Evolutionary conservation across 2,329 filamentous ascomycete genomes (phyloP).

Genomic region (Macrophomina tecta): DNA sequence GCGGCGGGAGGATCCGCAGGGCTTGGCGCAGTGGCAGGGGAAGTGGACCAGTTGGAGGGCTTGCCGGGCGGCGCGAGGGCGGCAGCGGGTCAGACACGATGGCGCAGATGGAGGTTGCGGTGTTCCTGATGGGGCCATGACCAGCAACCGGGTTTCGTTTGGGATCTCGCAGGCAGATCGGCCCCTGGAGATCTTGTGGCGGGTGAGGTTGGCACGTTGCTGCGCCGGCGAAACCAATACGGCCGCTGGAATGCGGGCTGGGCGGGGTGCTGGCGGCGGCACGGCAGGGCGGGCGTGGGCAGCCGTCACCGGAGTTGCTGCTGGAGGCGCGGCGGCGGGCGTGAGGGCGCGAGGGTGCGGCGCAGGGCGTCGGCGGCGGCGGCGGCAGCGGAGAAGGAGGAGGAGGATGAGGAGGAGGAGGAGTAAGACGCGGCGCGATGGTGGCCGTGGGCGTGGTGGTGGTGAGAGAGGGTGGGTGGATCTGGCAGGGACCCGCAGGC

Average conservation of each 20-base stretch:
- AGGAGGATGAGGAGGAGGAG: neutral
- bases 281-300: neutral
- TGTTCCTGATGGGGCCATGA: conserved; percentile 23
- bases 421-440: neutral
- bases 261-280: neutral
- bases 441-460: neutral
- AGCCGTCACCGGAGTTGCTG: too few relatives aligned
- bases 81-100: conserved; percentile 16
- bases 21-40: conserved; percentile 12
- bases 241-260: conserved; percentile 8
- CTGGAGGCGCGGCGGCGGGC: too few relatives aligned
- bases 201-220: conserved; percentile 27
- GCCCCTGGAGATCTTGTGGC: conserved; percentile 27
- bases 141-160: conserved; percentile 23
- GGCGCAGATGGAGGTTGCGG: conserved; percentile 5
- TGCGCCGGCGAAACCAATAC: conserved; percentile 25
- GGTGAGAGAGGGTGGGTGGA: neutral
- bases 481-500: conserved; percentile 4
- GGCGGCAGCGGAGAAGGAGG: neutral
- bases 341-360: too few relatives aligned
- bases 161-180: conserved; percentile 26
- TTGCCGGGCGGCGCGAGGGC: conserved; percentile 17
- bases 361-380: neutral
- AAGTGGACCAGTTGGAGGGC: conserved; percentile 17
- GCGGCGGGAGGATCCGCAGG: conserved; percentile 20